Conservation (phyloP, 805 yeast genomes). For the Alloascoidea hylecoeti region DNA sequence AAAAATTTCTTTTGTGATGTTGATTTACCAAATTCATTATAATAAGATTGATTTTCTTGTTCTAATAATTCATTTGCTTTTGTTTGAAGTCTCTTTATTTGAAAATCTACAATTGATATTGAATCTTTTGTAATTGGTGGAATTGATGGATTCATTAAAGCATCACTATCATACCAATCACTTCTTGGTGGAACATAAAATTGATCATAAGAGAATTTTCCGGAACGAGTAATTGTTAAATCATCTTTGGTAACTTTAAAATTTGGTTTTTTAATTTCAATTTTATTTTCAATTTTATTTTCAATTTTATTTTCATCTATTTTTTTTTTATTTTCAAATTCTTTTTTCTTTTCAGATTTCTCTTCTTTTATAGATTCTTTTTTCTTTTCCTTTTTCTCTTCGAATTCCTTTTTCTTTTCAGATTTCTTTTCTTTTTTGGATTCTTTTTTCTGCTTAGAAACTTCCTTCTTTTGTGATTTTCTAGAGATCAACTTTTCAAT, state of each 20-base stretch:
- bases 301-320: no score
- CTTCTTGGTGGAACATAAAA: slow-evolving; percentile 44
- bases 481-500: slow-evolving; percentile 14
- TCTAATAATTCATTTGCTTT: slow-evolving; percentile 57
- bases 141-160: no score
- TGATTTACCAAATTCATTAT: slow-evolving; percentile 58
- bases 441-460: slow-evolving; percentile 10
- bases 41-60: slow-evolving; percentile 55
- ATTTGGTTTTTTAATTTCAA: slow-evolving; percentile 3
- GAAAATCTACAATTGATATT: slow-evolving; percentile 28
- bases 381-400: slow-evolving; percentile 13
- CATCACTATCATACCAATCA: slow-evolving; percentile 65
- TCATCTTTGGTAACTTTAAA: slow-evolving; percentile 5
- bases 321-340: no score
- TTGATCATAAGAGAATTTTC: slow-evolving; percentile 37
- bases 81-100: slow-evolving; percentile 43
- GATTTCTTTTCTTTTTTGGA: slow-evolving; percentile 10
- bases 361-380: slow-evolving; percentile 11
- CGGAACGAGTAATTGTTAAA: slow-evolving; percentile 6
- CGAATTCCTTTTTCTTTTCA: slow-evolving; percentile 9
- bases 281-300: slow-evolving; percentile 4
- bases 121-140: slow-evolving; percentile 9
- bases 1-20: slow-evolving; percentile 79
- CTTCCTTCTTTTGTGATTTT: slow-evolving; percentile 13
- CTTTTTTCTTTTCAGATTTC: slow-evolving; percentile 13